phyloP scores from a whole-genome alignment of 202 grass and related monocot genomes.

The Dendrocalamus latiflorus region DNA sequence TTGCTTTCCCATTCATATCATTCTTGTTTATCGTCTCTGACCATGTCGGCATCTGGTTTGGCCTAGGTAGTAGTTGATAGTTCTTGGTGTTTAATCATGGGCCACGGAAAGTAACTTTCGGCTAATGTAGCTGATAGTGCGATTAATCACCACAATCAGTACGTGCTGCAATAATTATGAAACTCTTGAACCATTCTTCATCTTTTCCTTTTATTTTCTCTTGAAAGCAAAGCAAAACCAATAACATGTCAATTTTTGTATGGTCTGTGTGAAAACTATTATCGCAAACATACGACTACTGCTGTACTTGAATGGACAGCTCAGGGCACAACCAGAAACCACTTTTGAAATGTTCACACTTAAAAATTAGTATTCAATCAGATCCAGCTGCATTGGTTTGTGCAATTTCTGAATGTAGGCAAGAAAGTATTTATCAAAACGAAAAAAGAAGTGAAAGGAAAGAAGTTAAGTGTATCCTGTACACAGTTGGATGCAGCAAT shows the following conservation, averaged over 20 bases:
- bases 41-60: too few relatives aligned
- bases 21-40: too few relatives aligned
- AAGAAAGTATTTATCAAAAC: background rate
- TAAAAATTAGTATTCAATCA: background rate
- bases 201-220: background rate
- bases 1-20: too few relatives aligned
- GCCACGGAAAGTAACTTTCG: too few relatives aligned
- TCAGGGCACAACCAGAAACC: background rate
- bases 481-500: background rate
- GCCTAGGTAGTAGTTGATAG: too few relatives aligned
- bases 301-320: background rate
- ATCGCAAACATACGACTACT: background rate
- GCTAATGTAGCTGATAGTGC: too few relatives aligned
- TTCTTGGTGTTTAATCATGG: too few relatives aligned
- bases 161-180: background rate
- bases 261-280: background rate
- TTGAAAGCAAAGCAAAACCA: background rate
- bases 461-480: background rate
- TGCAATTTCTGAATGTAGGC: background rate
- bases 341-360: background rate
- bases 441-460: background rate
- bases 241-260: background rate
- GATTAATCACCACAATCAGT: too few relatives aligned
- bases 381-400: background rate
- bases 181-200: background rate